Conservation (phyloP, 2,329 filamentous ascomycete genomes). For the Magnaporthiopsis incrustans region DNA sequence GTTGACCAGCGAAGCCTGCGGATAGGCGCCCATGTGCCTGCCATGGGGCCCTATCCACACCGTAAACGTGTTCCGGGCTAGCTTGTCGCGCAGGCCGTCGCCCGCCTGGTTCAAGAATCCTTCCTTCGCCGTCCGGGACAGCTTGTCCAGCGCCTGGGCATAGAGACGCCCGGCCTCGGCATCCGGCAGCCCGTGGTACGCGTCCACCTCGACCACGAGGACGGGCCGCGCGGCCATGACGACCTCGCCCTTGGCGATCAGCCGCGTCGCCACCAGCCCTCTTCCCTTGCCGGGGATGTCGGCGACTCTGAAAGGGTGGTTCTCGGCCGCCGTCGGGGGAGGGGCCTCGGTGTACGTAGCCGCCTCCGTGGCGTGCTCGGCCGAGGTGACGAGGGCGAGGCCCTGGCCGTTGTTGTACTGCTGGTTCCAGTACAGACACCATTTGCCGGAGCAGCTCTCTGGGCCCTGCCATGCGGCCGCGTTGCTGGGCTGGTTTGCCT, state of each 20-base stretch:
- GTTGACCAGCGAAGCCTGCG: slow-evolving; percentile 27
- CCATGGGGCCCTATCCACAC: slow-evolving; percentile 21
- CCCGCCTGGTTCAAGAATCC: slow-evolving; percentile 25
- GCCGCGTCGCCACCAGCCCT: slow-evolving; percentile 26
- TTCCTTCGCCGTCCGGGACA: slow-evolving; percentile 16
- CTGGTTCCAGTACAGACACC: slow-evolving; percentile 16
- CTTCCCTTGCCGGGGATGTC: slow-evolving; percentile 26
- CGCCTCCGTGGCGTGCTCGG: slow-evolving; percentile 9
- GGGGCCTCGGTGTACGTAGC: slow-evolving; percentile 7
- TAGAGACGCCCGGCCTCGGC: slow-evolving; percentile 19
- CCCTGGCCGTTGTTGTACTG: slow-evolving; percentile 13
- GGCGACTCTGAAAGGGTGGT: slow-evolving; percentile 19
- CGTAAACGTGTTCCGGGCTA: slow-evolving; percentile 28
- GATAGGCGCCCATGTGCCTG: slow-evolving; percentile 25
- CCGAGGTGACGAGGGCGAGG: slow-evolving; percentile 14
- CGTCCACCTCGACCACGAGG: slow-evolving; percentile 20
- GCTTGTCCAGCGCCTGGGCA: slow-evolving; percentile 18
- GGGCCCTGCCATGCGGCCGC: slow-evolving; percentile 12
- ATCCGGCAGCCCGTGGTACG: slow-evolving; percentile 12
- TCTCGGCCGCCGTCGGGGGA: not conserved
- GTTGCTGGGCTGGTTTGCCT: not conserved
- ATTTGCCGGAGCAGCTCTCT: slow-evolving; percentile 13
- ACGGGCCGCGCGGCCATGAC: slow-evolving; percentile 24
- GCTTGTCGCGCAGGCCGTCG: slow-evolving; percentile 19
- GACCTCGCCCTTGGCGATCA: slow-evolving; percentile 26